phyloP scores from a whole-genome alignment of 2,329 filamentous ascomycete genomes.

The Aspergillus sp. region DNA sequence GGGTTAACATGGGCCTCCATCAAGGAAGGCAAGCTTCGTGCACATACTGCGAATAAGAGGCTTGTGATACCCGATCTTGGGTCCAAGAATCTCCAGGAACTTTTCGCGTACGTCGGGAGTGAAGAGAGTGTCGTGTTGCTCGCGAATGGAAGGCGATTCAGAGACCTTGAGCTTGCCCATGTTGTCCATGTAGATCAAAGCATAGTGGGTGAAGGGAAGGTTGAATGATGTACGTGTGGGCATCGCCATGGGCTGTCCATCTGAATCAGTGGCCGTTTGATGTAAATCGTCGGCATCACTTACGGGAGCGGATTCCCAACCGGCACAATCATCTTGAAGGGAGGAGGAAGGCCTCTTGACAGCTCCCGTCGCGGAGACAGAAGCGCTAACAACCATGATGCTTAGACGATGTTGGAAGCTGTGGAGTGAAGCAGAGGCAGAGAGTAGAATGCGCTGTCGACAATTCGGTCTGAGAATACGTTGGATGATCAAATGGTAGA shows the following conservation, averaged over 20 bases:
- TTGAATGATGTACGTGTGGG: slow-evolving; percentile 23
- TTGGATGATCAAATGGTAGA: not conserved
- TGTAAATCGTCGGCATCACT: slow-evolving; percentile 9
- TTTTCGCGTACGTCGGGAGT: slow-evolving; percentile 34
- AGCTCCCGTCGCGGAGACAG: slow-evolving; percentile 22
- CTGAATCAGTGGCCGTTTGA: not conserved
- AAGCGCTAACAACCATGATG: slow-evolving; percentile 30
- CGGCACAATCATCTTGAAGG: slow-evolving; percentile 24
- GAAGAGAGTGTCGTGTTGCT: slow-evolving; percentile 31
- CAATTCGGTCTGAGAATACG: not conserved
- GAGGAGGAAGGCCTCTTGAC: slow-evolving; percentile 32
- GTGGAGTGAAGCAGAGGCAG: not conserved
- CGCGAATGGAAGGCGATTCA: slow-evolving; percentile 33
- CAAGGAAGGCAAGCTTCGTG: not conserved
- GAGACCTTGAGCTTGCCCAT: slow-evolving; percentile 32
- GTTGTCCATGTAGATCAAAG: slow-evolving; percentile 37
- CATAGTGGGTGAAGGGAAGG: slow-evolving; percentile 34
- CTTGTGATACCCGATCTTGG: slow-evolving; percentile 28
- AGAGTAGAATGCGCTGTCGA: not conserved
- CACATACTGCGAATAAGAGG: slow-evolving; percentile 29
- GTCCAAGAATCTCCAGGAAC: slow-evolving; percentile 35
- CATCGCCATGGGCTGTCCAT: slow-evolving; percentile 28
- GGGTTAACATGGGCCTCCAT: not conserved
- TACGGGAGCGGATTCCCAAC: slow-evolving; percentile 33
- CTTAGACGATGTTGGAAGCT: not conserved